These are phyloP conservation scores for Arctium lappa DNA, from an alignment of 129 eudicot genomes.

Conservation along the genomic window DNA sequence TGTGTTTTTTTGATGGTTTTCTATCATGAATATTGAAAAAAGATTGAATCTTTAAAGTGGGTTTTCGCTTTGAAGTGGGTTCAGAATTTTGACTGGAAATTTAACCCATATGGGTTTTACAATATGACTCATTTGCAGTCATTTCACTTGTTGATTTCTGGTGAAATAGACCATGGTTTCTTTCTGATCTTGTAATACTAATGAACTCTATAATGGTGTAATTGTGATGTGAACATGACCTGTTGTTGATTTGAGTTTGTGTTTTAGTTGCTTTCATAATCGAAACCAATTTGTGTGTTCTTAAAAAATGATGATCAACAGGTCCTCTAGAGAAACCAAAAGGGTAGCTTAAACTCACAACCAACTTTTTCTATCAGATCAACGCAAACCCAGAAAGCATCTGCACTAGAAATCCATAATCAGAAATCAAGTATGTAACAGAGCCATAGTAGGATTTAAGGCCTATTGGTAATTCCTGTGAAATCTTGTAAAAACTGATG, in stretches of 20 bases:
- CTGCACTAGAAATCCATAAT: constrained; percentile 30
- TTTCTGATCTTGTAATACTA: neutral
- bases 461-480: neutral
- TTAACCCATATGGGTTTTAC: too few species aligned
- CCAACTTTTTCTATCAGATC: constrained; percentile 28
- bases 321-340: constrained; percentile 31
- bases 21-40: too few species aligned
- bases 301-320: neutral
- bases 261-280: constrained; percentile 37
- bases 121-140: too few species aligned
- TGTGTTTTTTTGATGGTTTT: neutral
- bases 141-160: too few species aligned
- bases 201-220: too few species aligned
- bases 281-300: constrained; percentile 37
- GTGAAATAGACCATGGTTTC: too few species aligned
- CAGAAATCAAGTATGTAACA: constrained; percentile 12
- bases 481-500: neutral
- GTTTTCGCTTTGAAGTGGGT: too few species aligned
- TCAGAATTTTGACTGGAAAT: too few species aligned
- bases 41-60: too few species aligned
- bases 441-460: neutral
- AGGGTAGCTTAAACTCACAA: constrained; percentile 41
- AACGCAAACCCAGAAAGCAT: constrained; percentile 42
- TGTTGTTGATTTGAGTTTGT: constrained; percentile 30
- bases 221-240: constrained; percentile 14